Evolutionary conservation across 768 basidiomycete genomes (phyloP).

Genomic region (Leccinum fibrillosum): DNA sequence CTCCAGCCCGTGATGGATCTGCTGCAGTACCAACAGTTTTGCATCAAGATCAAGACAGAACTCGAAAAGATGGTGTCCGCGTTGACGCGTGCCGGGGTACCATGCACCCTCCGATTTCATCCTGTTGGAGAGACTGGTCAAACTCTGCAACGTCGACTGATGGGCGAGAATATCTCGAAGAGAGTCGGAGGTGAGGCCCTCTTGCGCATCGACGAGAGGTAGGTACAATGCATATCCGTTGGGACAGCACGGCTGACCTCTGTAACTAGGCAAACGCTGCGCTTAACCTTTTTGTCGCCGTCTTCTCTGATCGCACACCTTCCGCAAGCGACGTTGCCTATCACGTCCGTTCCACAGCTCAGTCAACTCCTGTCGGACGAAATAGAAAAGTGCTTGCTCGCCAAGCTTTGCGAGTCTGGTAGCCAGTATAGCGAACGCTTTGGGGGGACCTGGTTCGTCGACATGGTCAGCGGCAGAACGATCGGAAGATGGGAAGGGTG

Average conservation of each 20-base stretch:
- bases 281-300: slow-evolving; percentile 74
- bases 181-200: slow-evolving; percentile 69
- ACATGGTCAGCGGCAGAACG: slow-evolving; percentile 55
- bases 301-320: slow-evolving; percentile 76
- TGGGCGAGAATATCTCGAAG: slow-evolving; percentile 39
- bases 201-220: slow-evolving; percentile 70
- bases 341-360: slow-evolving; percentile 76
- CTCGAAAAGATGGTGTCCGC: slow-evolving; percentile 48
- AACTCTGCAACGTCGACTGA: slow-evolving; percentile 46
- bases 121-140: slow-evolving; percentile 66
- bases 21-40: slow-evolving; percentile 77
- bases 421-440: slow-evolving; percentile 47
- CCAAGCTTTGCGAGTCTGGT: slow-evolving; percentile 67
- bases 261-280: slow-evolving; percentile 59
- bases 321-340: slow-evolving; percentile 70
- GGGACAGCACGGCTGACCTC: neutral
- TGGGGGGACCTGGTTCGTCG: slow-evolving; percentile 74
- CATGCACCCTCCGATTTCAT: slow-evolving; percentile 54
- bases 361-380: slow-evolving; percentile 74
- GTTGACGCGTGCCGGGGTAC: slow-evolving; percentile 52
- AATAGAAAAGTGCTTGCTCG: slow-evolving; percentile 65
- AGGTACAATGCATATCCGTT: slow-evolving; percentile 12
- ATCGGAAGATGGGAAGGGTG: slow-evolving; percentile 81
- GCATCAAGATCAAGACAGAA: slow-evolving; percentile 56
- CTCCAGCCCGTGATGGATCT: slow-evolving; percentile 77